Conservation (phyloP, 2,329 filamentous ascomycete species). For the Lecanicillium sp. region DNA sequence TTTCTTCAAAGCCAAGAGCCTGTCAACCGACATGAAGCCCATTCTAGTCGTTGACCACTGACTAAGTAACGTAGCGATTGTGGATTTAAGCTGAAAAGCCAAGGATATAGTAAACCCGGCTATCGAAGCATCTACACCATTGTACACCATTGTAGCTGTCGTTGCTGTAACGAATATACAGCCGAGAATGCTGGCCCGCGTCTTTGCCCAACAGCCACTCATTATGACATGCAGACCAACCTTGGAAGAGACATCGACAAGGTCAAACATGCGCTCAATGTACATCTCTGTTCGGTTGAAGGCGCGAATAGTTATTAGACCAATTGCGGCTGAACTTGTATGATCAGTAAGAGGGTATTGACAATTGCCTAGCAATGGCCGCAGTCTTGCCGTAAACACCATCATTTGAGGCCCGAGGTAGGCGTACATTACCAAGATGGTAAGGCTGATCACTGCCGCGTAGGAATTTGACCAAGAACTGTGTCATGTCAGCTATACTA, state of each 20-base stretch:
- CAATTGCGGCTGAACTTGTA: not conserved
- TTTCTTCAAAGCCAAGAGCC: slow-evolving; percentile 1
- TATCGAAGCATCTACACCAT: slow-evolving; percentile 1
- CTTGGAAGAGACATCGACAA: slow-evolving; percentile 1
- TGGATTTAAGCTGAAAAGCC: slow-evolving; percentile 5
- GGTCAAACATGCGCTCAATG: slow-evolving; percentile 1
- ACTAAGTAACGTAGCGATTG: not conserved
- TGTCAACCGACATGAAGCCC: not conserved
- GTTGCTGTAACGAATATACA: slow-evolving; percentile 5
- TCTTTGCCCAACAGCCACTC: slow-evolving; percentile 1
- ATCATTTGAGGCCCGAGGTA: not conserved
- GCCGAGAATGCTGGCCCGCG: slow-evolving; percentile 3
- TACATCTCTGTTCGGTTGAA: slow-evolving; percentile 3
- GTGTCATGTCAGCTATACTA: not conserved
- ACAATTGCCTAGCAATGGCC: slow-evolving; percentile 2
- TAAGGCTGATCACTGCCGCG: not conserved
- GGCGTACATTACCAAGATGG: not conserved
- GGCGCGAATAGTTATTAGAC: slow-evolving; percentile 8
- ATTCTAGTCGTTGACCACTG: not conserved
- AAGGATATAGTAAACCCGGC: slow-evolving; percentile 6
- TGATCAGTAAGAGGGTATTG: slow-evolving; percentile 1
- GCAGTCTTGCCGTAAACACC: not conserved
- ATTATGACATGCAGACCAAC: slow-evolving; percentile 6
- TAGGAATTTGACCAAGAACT: not conserved
- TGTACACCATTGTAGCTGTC: slow-evolving; percentile 3